Evolutionary conservation across 306 rosid genomes (phyloP).

Genomic region (Prinsepia uniflora): DNA sequence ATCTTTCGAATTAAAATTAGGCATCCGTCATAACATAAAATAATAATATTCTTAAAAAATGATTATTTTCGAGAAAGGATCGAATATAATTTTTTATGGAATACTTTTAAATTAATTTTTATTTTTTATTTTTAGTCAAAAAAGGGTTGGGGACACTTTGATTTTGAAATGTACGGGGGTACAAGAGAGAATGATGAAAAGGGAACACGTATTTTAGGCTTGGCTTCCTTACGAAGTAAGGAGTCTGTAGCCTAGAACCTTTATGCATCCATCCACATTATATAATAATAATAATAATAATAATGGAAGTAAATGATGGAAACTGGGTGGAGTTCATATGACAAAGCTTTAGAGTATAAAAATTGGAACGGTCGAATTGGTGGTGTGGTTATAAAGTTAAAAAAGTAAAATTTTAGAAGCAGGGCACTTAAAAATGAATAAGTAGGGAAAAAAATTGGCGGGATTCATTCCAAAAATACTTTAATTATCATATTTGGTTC

Average conservation of each 20-base stretch:
- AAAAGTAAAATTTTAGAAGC: slow-evolving; percentile 13
- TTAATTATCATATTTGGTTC: no score
- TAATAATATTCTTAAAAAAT: no score
- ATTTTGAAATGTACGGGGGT: slow-evolving; percentile 17
- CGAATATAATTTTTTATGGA: no score
- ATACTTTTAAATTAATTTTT: neutral
- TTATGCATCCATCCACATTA: no score
- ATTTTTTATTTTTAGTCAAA: neutral
- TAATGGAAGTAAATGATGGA: neutral
- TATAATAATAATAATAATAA: neutral
- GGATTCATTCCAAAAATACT: no score
- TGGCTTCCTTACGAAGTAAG: slow-evolving; percentile 20
- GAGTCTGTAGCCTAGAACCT: slow-evolving; percentile 4
- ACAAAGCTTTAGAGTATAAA: neutral
- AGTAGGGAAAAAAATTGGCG: neutral
- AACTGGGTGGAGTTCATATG: slow-evolving; percentile 22
- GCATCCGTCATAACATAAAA: no score
- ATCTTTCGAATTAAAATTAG: no score
- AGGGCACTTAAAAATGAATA: neutral
- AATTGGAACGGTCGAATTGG: slow-evolving; percentile 20
- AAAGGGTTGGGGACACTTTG: slow-evolving; percentile 15
- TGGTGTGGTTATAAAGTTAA: neutral
- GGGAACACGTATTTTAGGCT: neutral
- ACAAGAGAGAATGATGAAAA: slow-evolving; percentile 31
- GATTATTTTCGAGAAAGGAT: no score